Conservation (phyloP, 805 yeast genomes). For the Candida berthetii region DNA sequence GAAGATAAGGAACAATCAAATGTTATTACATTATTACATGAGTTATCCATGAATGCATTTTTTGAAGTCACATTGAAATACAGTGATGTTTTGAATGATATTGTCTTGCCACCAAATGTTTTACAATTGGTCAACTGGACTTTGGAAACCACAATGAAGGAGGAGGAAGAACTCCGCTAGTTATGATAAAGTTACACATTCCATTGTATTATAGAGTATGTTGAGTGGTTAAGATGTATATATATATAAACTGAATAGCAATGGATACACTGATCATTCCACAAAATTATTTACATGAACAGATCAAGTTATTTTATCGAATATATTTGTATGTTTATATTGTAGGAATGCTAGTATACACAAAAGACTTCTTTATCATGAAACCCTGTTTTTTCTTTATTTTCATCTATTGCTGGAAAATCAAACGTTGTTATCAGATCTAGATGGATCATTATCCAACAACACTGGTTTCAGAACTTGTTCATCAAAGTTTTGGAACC, state of each 20-base stretch:
- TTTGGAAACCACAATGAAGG: conserved; percentile 55
- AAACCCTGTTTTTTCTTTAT: no score
- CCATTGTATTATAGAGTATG: no score
- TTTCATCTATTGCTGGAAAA: no score
- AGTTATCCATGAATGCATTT: conserved; percentile 57
- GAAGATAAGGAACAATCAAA: conserved; percentile 26
- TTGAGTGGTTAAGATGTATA: no score
- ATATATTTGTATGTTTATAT: no score
- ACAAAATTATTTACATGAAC: no score
- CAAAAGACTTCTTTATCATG: no score
- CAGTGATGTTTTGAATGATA: conserved; percentile 57
- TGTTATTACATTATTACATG: conserved; percentile 51
- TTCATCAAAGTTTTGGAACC: conserved; percentile 94
- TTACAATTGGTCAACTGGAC: conserved; percentile 69
- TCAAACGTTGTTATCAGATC: background rate
- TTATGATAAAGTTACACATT: background rate
- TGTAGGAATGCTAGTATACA: background rate
- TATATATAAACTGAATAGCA: no score
- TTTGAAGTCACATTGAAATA: conserved; percentile 59
- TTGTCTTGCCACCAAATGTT: conserved; percentile 56
- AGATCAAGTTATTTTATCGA: no score
- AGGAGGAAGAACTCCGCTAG: conserved; percentile 15
- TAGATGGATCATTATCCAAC: conserved; percentile 42
- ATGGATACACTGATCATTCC: no score
- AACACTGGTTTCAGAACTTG: conserved; percentile 89